Evolutionary conservation across 306 rosid species (phyloP), one percentile per base, ranked within the genome.

Genomic region (Spatholobus suberectus): DNA sequence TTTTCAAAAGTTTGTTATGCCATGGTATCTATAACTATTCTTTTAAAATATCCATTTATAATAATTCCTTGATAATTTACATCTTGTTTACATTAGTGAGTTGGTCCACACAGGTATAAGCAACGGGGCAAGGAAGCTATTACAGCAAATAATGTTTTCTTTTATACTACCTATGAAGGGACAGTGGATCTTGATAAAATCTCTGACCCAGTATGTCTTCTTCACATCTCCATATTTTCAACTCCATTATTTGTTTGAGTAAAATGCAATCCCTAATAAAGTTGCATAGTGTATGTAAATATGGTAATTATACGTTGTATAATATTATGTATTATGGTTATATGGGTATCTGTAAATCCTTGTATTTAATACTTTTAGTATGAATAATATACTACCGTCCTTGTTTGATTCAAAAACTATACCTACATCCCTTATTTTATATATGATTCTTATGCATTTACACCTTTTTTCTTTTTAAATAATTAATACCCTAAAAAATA

Each of bases 101-200:
- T 82, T 86, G 82, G 71, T 84, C 70, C 46, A 2, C 86, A 65
- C 91, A 96, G 99, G 92, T 96, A 89, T 83, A 96, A 96, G 86
- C 99, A 96, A 80, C 93, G 97, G 59, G 98, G 99, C 54, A 96
- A 90, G 87, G 99, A 96, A 83, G 99, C 99, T 74, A 89, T 96
- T 83, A 83, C 74, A 58, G 97, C 98, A 66, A 96, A 94, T 86
- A 96, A 94, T 84, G 97, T 96, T 81, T 96, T 96, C 91, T 96
- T 96, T 81, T 96, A 96, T 86, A 91, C 92, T 75, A 94, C 99
- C 37, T 96, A 96, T 79, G 98, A 96, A 87, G 99, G 99, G 84
- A 90, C 98, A 17, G 97, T 96, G 81, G 98, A 96, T 91, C 94
- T 96, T 85, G 99, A 94, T 89, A 96, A 96, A 88, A 96, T 96